Evolutionary conservation across 2,329 filamentous ascomycete species (phyloP).

Genomic region (Aspergillus intermedius): DNA sequence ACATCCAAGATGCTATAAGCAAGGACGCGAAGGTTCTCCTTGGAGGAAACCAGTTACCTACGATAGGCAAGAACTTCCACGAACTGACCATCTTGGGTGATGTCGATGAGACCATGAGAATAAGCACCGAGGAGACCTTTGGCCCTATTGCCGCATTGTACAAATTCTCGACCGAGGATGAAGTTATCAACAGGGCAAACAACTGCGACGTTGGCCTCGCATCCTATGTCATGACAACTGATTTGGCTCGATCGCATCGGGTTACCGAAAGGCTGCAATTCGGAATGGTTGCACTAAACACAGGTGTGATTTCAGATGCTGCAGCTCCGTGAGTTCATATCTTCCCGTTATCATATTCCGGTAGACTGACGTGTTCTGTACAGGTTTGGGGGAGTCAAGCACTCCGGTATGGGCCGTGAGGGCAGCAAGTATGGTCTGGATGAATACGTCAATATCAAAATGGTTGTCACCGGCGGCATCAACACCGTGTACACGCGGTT

Average conservation of each 20-base stretch:
- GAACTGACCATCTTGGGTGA: conserved; percentile 78
- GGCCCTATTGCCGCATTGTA: conserved; percentile 84
- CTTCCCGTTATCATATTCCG: background rate
- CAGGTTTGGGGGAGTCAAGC: conserved; percentile 69
- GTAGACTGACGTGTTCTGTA: conserved; percentile 1
- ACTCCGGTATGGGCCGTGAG: conserved; percentile 70
- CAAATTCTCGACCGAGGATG: conserved; percentile 74
- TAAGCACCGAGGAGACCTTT: conserved; percentile 82
- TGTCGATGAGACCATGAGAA: conserved; percentile 72
- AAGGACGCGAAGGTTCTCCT: conserved; percentile 67
- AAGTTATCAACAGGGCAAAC: conserved; percentile 77
- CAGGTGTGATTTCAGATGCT: conserved; percentile 51
- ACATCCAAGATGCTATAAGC: conserved; percentile 67
- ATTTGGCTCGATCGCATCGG: conserved; percentile 49
- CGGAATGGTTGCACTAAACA: conserved; percentile 57
- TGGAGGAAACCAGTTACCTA: conserved; percentile 64
- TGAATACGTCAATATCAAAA: conserved; percentile 68
- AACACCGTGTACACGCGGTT: conserved; percentile 1
- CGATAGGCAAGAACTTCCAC: conserved; percentile 76
- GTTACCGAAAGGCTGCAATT: conserved; percentile 48
- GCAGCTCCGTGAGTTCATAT: conserved; percentile 34
- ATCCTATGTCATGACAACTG: conserved; percentile 74
- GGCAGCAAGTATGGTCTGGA: conserved; percentile 67
- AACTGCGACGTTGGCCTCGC: conserved; percentile 73
- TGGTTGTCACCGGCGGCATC: conserved; percentile 10